These are phyloP conservation scores for Cutaneotrichosporon cutaneum DNA, from an alignment of 1,284 basidiomycete species.

Conservation along the genomic window DNA sequence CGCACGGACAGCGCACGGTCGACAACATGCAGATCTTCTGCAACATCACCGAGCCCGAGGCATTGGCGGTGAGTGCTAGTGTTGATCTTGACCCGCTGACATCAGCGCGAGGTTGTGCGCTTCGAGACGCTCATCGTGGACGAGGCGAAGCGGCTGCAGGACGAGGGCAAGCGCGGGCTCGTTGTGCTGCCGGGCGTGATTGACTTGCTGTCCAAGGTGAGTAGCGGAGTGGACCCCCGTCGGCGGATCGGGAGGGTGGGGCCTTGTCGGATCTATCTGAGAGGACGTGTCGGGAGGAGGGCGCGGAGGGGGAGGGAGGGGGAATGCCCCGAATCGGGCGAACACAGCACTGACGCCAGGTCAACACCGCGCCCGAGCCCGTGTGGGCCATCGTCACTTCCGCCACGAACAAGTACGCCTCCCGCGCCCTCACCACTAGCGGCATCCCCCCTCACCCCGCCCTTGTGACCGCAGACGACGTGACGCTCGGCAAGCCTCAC, in stretches of 20 bases:
- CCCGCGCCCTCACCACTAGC: constrained; percentile 62
- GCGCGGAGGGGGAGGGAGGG: not conserved
- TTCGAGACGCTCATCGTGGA: constrained; percentile 51
- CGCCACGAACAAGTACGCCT: constrained; percentile 69
- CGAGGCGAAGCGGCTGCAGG: constrained; percentile 44
- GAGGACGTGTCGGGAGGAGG: too few species aligned
- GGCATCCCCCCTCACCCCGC: constrained; percentile 61
- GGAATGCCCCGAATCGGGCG: too few species aligned
- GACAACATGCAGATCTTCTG: constrained; percentile 72
- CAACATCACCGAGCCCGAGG: constrained; percentile 60
- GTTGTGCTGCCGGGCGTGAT: constrained; percentile 48
- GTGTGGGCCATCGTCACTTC: constrained; percentile 78
- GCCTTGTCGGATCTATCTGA: too few species aligned
- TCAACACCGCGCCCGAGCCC: constrained; percentile 68
- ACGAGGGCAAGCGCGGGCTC: constrained; percentile 46
- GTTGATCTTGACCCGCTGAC: not conserved
- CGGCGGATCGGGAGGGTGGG: not conserved
- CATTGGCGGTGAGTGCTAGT: constrained; percentile 57
- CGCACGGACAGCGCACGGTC: constrained; percentile 69
- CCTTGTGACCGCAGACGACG: constrained; percentile 72
- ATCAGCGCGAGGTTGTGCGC: constrained; percentile 28
- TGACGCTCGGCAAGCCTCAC: constrained; percentile 71
- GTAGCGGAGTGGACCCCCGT: constrained; percentile 18
- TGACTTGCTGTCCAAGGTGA: constrained; percentile 38
- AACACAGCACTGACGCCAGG: constrained; percentile 40